Conservation (phyloP, 148 eudicot species). For the Agrostemma githago region DNA sequence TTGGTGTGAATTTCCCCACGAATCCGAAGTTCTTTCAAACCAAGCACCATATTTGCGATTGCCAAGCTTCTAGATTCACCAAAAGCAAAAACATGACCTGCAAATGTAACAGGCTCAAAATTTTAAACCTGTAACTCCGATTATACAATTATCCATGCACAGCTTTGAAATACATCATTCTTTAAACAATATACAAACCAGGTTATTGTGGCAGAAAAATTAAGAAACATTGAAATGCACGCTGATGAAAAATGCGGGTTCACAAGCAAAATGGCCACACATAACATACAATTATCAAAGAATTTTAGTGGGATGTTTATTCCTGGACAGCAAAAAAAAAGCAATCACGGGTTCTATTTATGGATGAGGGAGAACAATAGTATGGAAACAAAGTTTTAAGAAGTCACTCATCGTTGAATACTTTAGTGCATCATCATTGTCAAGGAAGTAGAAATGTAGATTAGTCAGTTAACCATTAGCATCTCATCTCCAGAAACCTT, state of each 20-base stretch:
- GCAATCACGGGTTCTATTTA: background rate
- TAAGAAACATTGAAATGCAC: background rate
- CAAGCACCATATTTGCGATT: slow-evolving; percentile 98
- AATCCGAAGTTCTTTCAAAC: slow-evolving; percentile 94
- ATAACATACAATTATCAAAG: background rate
- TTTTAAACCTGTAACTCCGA: background rate
- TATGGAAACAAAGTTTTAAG: background rate
- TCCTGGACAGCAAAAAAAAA: background rate
- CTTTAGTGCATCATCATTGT: slow-evolving; percentile 5
- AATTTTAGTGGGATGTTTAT: background rate
- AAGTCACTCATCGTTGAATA: background rate
- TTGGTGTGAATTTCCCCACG: slow-evolving; percentile 97
- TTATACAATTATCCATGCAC: background rate
- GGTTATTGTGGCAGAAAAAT: background rate
- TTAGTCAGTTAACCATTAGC: background rate
- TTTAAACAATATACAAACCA: background rate
- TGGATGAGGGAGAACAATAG: background rate
- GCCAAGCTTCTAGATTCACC: slow-evolving; percentile 97
- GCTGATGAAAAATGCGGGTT: too few species aligned
- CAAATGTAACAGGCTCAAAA: background rate
- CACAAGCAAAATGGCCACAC: background rate
- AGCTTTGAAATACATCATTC: background rate
- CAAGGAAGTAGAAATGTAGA: background rate
- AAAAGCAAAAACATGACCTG: slow-evolving; percentile 98
- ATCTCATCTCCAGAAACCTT: background rate